Conservation (phyloP, 176 grass and related monocot species). For the Oropetium thomaeum region DNA sequence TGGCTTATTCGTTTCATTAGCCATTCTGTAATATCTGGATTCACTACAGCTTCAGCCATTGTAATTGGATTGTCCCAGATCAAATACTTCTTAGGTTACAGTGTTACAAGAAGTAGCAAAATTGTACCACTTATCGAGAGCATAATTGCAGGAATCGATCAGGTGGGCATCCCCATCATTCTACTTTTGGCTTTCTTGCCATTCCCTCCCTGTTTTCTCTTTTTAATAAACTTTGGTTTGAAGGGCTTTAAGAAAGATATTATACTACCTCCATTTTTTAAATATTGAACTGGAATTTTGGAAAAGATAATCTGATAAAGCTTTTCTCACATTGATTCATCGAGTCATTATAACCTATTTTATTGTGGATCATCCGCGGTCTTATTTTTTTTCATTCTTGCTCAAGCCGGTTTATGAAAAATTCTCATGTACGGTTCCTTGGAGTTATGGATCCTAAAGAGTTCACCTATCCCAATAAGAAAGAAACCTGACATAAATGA, state of each 20-base stretch:
- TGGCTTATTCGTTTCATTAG: constrained; percentile 95
- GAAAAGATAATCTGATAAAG: no score
- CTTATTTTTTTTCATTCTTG: no score
- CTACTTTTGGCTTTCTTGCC: constrained; percentile 13
- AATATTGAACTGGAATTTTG: no score
- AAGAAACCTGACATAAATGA: no score
- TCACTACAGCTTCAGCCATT: constrained; percentile 92
- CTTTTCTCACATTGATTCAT: no score
- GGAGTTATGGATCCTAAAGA: no score
- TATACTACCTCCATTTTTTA: no score
- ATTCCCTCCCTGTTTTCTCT: not conserved
- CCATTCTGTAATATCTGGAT: constrained; percentile 98
- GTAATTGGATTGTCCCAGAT: constrained; percentile 91
- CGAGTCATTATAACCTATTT: no score
- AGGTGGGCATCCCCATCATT: constrained; percentile 51
- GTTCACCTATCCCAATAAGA: no score
- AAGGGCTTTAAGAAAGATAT: not conserved
- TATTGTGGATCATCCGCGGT: no score
- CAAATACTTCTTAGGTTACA: constrained; percentile 94
- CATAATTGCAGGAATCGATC: constrained; percentile 75
- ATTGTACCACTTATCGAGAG: constrained; percentile 86
- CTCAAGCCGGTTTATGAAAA: no score
- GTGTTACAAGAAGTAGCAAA: constrained; percentile 81
- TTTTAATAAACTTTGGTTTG: not conserved
- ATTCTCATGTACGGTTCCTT: no score